Evolutionary conservation across 108 stramenopile genomes (phyloP).

Genomic region (Nitzschia sp.): DNA sequence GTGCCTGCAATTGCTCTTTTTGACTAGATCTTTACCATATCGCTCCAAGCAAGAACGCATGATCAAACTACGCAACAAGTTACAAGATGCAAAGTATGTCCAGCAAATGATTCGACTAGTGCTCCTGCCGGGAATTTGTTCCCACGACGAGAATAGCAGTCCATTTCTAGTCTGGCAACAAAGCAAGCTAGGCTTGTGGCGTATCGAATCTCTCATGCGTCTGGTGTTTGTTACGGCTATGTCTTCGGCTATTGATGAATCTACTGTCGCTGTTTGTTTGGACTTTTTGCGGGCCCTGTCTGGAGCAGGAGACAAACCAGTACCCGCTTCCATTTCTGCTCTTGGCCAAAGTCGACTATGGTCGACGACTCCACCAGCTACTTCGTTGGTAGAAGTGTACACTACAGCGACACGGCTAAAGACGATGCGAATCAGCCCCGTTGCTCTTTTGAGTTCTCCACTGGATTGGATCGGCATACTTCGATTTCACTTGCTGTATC

Average conservation of each 20-base stretch:
- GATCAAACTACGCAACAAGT: conserved; percentile 16
- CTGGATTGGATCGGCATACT: conserved; percentile 39
- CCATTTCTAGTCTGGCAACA: conserved; percentile 67
- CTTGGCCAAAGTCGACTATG: not conserved
- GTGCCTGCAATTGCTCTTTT: conserved; percentile 58
- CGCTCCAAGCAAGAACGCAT: not conserved
- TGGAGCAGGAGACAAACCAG: not conserved
- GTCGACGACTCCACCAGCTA: not conserved
- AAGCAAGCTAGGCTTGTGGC: conserved; percentile 42
- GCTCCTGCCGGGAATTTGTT: conserved; percentile 58
- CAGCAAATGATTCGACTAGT: conserved; percentile 49
- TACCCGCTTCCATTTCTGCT: not conserved
- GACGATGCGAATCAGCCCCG: not conserved
- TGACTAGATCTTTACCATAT: conserved; percentile 50
- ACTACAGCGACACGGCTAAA: not conserved
- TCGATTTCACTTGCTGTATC: conserved; percentile 48
- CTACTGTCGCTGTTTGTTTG: conserved; percentile 1
- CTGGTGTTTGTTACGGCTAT: conserved; percentile 30
- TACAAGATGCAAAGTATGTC: conserved; percentile 41
- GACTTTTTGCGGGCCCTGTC: conserved; percentile 19
- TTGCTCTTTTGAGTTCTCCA: not conserved
- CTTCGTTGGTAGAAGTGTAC: too few relatives aligned
- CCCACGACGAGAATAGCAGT: conserved; percentile 54
- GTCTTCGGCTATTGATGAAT: conserved; percentile 4
- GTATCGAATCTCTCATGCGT: conserved; percentile 33